phyloP scores from a whole-genome alignment of 2,329 filamentous ascomycete genomes.

The Colletotrichum falcatum region DNA sequence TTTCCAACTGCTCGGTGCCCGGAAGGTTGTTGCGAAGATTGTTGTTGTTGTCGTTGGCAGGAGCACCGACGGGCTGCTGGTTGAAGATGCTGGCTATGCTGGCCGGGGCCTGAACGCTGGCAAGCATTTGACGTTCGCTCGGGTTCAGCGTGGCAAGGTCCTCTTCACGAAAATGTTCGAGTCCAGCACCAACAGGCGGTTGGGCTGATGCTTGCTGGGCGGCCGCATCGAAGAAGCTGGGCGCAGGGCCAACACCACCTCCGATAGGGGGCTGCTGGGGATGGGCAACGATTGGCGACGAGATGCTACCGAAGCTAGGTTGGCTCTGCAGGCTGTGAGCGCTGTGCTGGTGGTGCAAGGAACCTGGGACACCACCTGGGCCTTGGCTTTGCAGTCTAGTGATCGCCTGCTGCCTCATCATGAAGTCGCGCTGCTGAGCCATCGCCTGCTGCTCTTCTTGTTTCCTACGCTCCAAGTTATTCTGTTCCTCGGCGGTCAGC shows the following conservation, averaged over 20 bases:
- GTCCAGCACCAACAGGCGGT: slow-evolving; percentile 45
- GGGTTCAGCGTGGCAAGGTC: slow-evolving; percentile 75
- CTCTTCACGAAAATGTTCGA: slow-evolving; percentile 75
- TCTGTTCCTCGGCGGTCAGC: slow-evolving; percentile 96
- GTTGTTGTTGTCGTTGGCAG: slow-evolving; percentile 51
- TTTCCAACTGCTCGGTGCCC: slow-evolving; percentile 60
- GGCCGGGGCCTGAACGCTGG: slow-evolving; percentile 52
- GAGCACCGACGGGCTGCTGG: slow-evolving; percentile 54
- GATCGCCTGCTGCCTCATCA: slow-evolving; percentile 86
- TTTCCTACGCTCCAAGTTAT: slow-evolving; percentile 94
- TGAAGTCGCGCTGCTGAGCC: slow-evolving; percentile 93
- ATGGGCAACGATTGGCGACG: slow-evolving; percentile 78
- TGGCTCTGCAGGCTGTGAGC: slow-evolving; percentile 97
- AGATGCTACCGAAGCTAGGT: slow-evolving; percentile 94
- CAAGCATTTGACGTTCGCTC: slow-evolving; percentile 66
- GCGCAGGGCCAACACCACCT: slow-evolving; percentile 67
- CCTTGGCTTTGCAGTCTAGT: slow-evolving; percentile 60
- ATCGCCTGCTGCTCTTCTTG: slow-evolving; percentile 98
- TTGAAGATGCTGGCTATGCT: slow-evolving; percentile 44
- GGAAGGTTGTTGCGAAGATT: slow-evolving; percentile 62
- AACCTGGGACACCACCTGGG: slow-evolving; percentile 46
- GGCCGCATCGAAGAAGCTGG: slow-evolving; percentile 79
- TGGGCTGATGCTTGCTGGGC: slow-evolving; percentile 54
- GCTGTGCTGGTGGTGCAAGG: slow-evolving; percentile 91
- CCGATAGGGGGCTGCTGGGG: slow-evolving; percentile 58